A percentile compares a stretch with the other conserved stretches of the same genome.
These are phyloP conservation scores for Fennellomyces sp. DNA, from an alignment of 371 early-diverging fungal species.

Conservation along the genomic window DNA sequence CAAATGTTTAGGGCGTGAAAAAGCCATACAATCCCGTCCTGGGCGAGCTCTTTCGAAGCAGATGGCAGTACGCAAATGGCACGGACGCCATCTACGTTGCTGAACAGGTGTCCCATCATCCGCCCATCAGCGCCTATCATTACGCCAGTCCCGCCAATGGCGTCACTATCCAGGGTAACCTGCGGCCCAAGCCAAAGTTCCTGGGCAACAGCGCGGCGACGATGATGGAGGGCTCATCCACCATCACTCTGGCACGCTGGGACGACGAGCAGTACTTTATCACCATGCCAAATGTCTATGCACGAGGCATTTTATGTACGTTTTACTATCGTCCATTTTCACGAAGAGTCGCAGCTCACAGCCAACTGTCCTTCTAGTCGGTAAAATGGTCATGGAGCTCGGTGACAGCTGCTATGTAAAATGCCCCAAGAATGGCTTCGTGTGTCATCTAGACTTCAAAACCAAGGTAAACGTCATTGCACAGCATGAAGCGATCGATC, in stretches of 20 bases:
- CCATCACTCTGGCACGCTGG: slow-evolving; percentile 62
- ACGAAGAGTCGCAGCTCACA: too few species aligned
- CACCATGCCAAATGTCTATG: slow-evolving; percentile 92
- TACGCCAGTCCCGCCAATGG: slow-evolving; percentile 86
- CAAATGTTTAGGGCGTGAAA: slow-evolving; percentile 79
- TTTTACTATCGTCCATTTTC: not conserved
- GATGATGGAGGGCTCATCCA: slow-evolving; percentile 81
- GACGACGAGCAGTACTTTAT: slow-evolving; percentile 80
- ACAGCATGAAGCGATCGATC: not conserved
- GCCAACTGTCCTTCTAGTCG: too few species aligned
- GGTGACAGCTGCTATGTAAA: slow-evolving; percentile 80
- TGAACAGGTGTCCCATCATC: slow-evolving; percentile 98
- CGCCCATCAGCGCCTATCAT: slow-evolving; percentile 89
- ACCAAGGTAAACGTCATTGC: slow-evolving; percentile 77
- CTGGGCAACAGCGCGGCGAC: slow-evolving; percentile 93
- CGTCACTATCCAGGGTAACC: slow-evolving; percentile 80
- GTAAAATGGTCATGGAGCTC: slow-evolving; percentile 93
- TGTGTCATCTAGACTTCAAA: slow-evolving; percentile 88
- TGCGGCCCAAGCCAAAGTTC: slow-evolving; percentile 88
- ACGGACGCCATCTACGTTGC: slow-evolving; percentile 82
- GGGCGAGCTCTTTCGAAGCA: slow-evolving; percentile 91
- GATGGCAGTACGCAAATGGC: slow-evolving; percentile 73
- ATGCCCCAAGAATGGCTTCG: slow-evolving; percentile 76
- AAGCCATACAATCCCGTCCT: slow-evolving; percentile 98
- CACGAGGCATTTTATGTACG: slow-evolving; percentile 78